Evolutionary conservation across 306 rosid genomes (phyloP).

Genomic region (Dryas drummondii): DNA sequence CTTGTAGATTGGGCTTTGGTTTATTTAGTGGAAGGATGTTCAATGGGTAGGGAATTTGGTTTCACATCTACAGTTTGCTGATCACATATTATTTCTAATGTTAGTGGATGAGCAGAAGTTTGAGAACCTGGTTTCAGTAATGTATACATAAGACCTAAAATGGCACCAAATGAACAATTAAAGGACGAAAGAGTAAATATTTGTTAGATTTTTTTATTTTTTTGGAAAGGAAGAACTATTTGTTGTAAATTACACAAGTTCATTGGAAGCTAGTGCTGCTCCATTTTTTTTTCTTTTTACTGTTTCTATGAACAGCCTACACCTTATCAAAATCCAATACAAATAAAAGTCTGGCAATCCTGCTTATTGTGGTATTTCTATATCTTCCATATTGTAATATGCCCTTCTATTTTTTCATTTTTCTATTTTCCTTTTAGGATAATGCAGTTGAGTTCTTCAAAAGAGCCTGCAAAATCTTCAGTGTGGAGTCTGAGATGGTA

Average conservation of each 20-base stretch:
- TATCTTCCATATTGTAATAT: constrained; percentile 19
- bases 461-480: constrained; percentile 91
- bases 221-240: too few species aligned
- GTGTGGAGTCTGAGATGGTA: constrained; percentile 88
- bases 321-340: not conserved
- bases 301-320: constrained; percentile 1
- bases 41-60: not conserved
- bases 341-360: not conserved
- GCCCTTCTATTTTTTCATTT: constrained; percentile 15
- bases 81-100: not conserved
- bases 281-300: not conserved
- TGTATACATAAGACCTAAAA: not conserved
- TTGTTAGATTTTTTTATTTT: too few species aligned
- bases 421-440: constrained; percentile 52
- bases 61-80: not conserved
- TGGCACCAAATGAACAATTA: not conserved
- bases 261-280: not conserved
- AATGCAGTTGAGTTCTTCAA: constrained; percentile 71
- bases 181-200: not conserved
- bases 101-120: not conserved
- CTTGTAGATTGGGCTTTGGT: not conserved
- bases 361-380: not conserved
- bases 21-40: not conserved
- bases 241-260: not conserved
- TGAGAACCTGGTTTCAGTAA: too few species aligned